Conservation (phyloP, 1,284 basidiomycete genomes). For the Boletus subluridellus region DNA sequence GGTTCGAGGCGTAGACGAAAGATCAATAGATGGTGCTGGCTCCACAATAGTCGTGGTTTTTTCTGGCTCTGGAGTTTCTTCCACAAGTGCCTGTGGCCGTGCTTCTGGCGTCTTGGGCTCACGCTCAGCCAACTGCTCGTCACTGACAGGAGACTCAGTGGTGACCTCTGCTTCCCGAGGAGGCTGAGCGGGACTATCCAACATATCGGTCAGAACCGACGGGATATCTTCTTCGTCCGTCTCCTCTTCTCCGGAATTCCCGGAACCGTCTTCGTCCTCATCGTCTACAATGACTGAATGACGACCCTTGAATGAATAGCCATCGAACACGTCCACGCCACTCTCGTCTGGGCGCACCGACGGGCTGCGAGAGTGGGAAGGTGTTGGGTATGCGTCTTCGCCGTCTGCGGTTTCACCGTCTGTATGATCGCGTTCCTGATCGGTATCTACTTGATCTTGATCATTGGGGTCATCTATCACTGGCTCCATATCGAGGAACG, state of each 20-base stretch:
- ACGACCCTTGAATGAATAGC: constrained; percentile 84
- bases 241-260: constrained; percentile 41
- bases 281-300: constrained; percentile 74
- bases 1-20: constrained; percentile 13
- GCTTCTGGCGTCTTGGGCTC: constrained; percentile 77
- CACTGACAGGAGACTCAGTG: constrained; percentile 25
- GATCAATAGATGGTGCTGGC: constrained; percentile 21
- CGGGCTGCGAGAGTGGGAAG: constrained; percentile 69
- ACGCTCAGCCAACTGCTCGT: constrained; percentile 37
- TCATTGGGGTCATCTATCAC: constrained; percentile 73
- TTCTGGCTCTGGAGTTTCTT: constrained; percentile 27
- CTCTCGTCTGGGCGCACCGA: constrained; percentile 54
- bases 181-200: constrained; percentile 24
- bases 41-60: constrained; percentile 15
- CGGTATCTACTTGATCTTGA: constrained; percentile 57
- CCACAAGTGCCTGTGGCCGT: constrained; percentile 46
- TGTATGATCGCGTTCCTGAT: constrained; percentile 57
- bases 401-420: constrained; percentile 71
- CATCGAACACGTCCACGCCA: constrained; percentile 73
- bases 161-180: constrained; percentile 28
- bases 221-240: constrained; percentile 40
- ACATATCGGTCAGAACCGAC: constrained; percentile 17
- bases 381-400: constrained; percentile 65
- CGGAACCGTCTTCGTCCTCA: constrained; percentile 48
- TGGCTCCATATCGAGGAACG: constrained; percentile 93